Evolutionary conservation across 2,329 filamentous ascomycete species (phyloP), one percentile per base, ranked within the genome.

Genomic region (Orbilia quercus): DNA sequence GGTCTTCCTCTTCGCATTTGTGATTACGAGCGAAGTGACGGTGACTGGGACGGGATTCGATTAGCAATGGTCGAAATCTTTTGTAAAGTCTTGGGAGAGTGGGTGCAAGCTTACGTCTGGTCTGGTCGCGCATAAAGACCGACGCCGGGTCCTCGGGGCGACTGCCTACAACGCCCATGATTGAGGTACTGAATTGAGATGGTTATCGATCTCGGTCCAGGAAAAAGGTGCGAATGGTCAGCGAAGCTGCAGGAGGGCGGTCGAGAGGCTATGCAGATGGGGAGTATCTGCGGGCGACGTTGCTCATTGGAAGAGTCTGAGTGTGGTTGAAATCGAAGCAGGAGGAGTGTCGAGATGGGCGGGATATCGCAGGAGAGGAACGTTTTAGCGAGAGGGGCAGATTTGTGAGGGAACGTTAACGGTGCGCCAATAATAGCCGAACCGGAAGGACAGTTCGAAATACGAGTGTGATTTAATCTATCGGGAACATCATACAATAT

Each of bases 111-210:
- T 80, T 85, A 98, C 95, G 88, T 85, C 92, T 89, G 81, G 87
- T 91, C 84, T 96, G 95, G 81, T 99, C 95, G 83, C 91, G 90
- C 80, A 98, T 84, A 81, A 90, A 96, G 80, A 98, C 84, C 78
- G 87, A 83, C 78, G 88, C 86, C 80, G 88, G 91, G 79, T 97
- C 93, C 78, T 96, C 93, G 79, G 89, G 88, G 82, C 89, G 90
- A 85, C 93, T 97, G 81, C 88, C 89, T 82, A 97, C 89, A 84
- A 90, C 92, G 80, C 95, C 95, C 95, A 99, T 99, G 31, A n/a
- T 63, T 50, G 18, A 18, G 44, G 22, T 34, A 34, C 31, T n/a
- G 45, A 11, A 16, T 38, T 12, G 7, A 7, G 40, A 16, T 7
- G 31, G 55, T 42, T 1, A 44, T 18, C n/a, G n/a, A 18, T 18